Evolutionary conservation across 1,139 yeast genomes (phyloP).

Genomic region (Taiozyma onychis): DNA sequence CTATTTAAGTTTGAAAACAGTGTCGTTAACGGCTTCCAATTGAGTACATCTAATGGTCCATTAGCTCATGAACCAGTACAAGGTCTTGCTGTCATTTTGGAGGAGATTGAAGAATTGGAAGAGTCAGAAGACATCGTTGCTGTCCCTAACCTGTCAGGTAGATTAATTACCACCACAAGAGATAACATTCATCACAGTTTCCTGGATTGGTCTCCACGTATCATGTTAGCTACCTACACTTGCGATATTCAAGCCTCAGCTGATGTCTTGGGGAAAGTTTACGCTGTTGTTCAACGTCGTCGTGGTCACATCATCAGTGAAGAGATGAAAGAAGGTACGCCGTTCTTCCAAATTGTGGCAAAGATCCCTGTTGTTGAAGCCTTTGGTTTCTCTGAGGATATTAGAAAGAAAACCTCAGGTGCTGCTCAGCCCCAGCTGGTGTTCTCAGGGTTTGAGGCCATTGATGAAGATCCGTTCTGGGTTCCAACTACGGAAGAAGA

Average conservation of each 20-base stretch:
- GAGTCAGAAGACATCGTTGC: slow-evolving; percentile 13
- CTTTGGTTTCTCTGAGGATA: slow-evolving; percentile 93
- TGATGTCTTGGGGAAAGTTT: slow-evolving; percentile 92
- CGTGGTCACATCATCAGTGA: slow-evolving; percentile 83
- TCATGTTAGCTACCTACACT: slow-evolving; percentile 86
- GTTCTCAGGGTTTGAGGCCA: slow-evolving; percentile 79
- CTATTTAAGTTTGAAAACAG: slow-evolving; percentile 56
- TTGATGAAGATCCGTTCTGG: slow-evolving; percentile 97
- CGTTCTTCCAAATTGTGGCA: slow-evolving; percentile 85
- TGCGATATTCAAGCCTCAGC: slow-evolving; percentile 95
- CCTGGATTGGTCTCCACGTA: slow-evolving; percentile 77
- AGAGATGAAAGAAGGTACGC: slow-evolving; percentile 97
- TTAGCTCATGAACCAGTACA: slow-evolving; percentile 83
- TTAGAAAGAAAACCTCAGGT: slow-evolving; percentile 89
- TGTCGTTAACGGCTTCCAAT: slow-evolving; percentile 76
- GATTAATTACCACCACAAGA: slow-evolving; percentile 67
- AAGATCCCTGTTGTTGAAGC: slow-evolving; percentile 92
- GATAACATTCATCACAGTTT: slow-evolving; percentile 68
- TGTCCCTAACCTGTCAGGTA: slow-evolving; percentile 48
- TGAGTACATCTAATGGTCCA: slow-evolving; percentile 83
- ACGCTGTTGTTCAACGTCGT: slow-evolving; percentile 86
- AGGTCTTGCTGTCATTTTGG: slow-evolving; percentile 60
- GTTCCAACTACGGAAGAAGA: slow-evolving; percentile 99
- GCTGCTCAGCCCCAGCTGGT: slow-evolving; percentile 96
- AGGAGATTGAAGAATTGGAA: slow-evolving; percentile 34